Evolutionary conservation across 441 rosid species (phyloP).

Genomic region (Pelargonium fulgidum): DNA sequence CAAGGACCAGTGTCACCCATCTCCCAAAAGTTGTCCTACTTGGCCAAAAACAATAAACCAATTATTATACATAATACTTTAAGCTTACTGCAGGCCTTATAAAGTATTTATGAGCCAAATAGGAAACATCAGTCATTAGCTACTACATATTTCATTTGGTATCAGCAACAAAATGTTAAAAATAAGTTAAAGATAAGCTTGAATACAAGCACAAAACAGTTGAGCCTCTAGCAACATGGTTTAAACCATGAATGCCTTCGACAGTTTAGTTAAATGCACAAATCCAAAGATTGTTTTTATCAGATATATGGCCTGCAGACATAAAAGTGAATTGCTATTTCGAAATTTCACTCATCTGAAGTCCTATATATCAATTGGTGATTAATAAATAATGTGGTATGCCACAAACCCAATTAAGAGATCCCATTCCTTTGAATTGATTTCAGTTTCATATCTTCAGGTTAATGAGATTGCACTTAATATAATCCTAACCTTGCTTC

Average conservation of each 20-base stretch:
- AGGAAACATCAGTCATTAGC: too few species aligned
- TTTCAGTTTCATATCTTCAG: background rate
- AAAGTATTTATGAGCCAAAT: too few species aligned
- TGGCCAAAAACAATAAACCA: conserved; percentile 15
- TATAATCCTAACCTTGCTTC: background rate
- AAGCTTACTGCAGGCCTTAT: too few species aligned
- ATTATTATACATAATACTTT: background rate
- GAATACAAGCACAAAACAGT: too few species aligned
- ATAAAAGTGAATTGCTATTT: background rate
- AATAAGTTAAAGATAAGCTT: too few species aligned
- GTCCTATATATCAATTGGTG: background rate
- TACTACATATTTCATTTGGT: too few species aligned
- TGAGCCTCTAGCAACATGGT: too few species aligned
- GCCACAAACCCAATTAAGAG: background rate
- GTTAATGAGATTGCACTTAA: background rate
- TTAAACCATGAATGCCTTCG: too few species aligned
- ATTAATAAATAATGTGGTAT: background rate
- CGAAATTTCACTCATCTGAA: background rate
- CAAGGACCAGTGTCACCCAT: conserved; percentile 99
- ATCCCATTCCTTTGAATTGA: background rate
- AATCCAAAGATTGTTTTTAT: too few species aligned
- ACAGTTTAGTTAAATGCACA: too few species aligned
- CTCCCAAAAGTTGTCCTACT: conserved; percentile 98
- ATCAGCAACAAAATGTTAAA: too few species aligned
- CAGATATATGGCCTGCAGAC: background rate